Evolutionary conservation across 2,329 filamentous ascomycete species (phyloP), one percentile per base, ranked within the genome.

Genomic region (Colletotrichum sp.): DNA sequence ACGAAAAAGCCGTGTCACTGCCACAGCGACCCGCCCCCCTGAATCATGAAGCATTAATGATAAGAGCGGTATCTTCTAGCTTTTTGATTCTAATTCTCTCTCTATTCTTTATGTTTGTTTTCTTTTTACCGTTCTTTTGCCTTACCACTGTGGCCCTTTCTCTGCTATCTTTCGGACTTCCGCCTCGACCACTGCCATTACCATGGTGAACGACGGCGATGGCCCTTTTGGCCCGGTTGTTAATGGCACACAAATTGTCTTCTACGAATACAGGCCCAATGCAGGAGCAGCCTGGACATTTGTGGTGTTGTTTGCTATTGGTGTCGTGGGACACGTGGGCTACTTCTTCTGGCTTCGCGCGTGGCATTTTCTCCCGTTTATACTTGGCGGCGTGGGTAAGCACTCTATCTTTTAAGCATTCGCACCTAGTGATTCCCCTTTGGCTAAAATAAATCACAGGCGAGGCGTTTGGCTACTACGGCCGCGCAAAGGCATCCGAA

Each of bases 381-480:
- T 72, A 13, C 32, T 72, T 1, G 73, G 73, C 4, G 73, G 73
- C 32, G 12, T 76, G 1, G 68, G 73, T 72, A 59, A 52, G 69
- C 55, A 5, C 3, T 16, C 7, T 18, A 62, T 8, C 3, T 9
- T 21, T n/a, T 6, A 12, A 21, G 5, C 4, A 7, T 15, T 62
- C 1, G 12, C n/a, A 21, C 18, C 3, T 6, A 12, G 6, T 12
- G 1, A 13, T 36, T 36, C 5, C 6, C 13, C 34, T 8, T 12
- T 13, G 6, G 9, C 21, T 49, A n/a, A 32, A 18, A 2, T 18
- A 6, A n/a, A 7, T 9, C 9, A 7, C 9, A 77, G 76, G 76
- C 0, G 76, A 76, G 60, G 76, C 74, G 2, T 76, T 77, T 18
- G 76, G 76, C 4, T 77, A 77, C 44, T 74, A 71, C 8, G 76